These are phyloP conservation scores for Picochlorum sp. DNA, from an alignment of 139 green algal genomes.

Conservation along the genomic window DNA sequence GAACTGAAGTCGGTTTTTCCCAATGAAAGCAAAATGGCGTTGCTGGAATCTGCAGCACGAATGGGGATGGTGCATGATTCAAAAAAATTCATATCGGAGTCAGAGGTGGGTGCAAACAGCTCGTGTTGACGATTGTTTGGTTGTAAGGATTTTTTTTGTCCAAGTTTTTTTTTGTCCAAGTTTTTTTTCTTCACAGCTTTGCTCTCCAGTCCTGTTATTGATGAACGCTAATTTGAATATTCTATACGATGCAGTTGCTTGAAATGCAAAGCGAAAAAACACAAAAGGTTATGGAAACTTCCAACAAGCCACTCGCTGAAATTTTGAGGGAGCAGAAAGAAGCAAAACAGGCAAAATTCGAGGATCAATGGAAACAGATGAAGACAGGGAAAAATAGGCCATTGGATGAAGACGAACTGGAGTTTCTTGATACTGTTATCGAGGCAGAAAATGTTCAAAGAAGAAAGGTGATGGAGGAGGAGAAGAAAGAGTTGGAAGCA, in stretches of 20 bases:
- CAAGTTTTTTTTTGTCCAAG: no score
- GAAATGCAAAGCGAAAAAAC: background rate
- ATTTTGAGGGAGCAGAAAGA: slow-evolving; percentile 55
- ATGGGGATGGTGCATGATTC: slow-evolving; percentile 37
- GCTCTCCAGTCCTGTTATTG: background rate
- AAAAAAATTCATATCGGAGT: slow-evolving; percentile 58
- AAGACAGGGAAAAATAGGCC: slow-evolving; percentile 75
- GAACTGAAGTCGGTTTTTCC: slow-evolving; percentile 60
- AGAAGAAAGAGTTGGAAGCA: slow-evolving; percentile 42
- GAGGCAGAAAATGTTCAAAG: slow-evolving; percentile 19
- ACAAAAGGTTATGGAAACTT: background rate
- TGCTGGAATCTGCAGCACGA: slow-evolving; percentile 14
- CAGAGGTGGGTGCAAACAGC: slow-evolving; percentile 11
- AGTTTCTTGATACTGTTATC: slow-evolving; percentile 53
- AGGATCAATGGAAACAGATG: slow-evolving; percentile 68
- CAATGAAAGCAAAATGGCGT: slow-evolving; percentile 14
- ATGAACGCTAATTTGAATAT: background rate
- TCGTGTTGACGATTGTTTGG: background rate
- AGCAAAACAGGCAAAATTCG: slow-evolving; percentile 61
- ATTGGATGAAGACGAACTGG: slow-evolving; percentile 68
- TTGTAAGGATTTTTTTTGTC: background rate
- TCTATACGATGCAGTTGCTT: background rate
- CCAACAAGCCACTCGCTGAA: slow-evolving; percentile 49
- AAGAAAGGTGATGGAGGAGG: slow-evolving; percentile 14
- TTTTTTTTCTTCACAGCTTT: background rate